Evolutionary conservation across 208 protist species (phyloP).

Genomic region (Acanthamoeba culbertsoni): DNA sequence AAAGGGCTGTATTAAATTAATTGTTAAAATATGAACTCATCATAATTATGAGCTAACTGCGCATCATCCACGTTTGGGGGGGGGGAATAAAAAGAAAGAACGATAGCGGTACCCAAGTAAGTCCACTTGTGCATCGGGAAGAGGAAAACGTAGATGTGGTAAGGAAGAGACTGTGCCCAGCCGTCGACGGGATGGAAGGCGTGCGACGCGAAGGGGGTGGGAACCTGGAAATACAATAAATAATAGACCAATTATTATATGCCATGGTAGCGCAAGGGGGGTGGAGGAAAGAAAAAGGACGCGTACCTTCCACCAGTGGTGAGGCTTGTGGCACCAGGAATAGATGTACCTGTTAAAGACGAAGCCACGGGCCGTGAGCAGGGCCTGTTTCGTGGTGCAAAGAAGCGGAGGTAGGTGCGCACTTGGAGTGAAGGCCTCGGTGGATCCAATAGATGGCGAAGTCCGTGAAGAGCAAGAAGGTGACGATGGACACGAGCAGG

Average conservation of each 20-base stretch:
- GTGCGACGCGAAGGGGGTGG: constrained; percentile 90
- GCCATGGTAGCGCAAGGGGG: no score
- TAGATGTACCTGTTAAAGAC: constrained; percentile 80
- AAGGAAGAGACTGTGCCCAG: constrained; percentile 91
- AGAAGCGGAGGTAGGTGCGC: no score
- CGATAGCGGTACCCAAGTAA: constrained; percentile 84
- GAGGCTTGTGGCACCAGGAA: constrained; percentile 90
- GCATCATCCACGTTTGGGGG: no score
- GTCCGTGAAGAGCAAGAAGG: constrained; percentile 92
- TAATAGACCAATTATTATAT: no score
- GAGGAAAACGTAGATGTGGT: constrained; percentile 91
- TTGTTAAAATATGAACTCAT: no score
- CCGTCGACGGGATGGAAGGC: constrained; percentile 93
- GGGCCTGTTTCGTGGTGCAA: no score
- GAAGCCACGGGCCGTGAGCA: no score
- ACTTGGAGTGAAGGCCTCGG: constrained; percentile 88
- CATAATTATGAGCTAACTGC: no score
- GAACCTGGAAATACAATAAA: no score
- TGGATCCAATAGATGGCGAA: constrained; percentile 94
- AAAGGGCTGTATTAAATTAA: no score
- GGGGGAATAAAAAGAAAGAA: no score
- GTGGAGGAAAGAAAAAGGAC: background rate
- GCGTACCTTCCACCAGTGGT: constrained; percentile 82
- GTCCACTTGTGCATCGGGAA: constrained; percentile 89
- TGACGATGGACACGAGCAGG: constrained; percentile 81